Evolutionary conservation across 2,329 filamentous ascomycete genomes (phyloP).

Genomic region (Dactylellina parvicollis): DNA sequence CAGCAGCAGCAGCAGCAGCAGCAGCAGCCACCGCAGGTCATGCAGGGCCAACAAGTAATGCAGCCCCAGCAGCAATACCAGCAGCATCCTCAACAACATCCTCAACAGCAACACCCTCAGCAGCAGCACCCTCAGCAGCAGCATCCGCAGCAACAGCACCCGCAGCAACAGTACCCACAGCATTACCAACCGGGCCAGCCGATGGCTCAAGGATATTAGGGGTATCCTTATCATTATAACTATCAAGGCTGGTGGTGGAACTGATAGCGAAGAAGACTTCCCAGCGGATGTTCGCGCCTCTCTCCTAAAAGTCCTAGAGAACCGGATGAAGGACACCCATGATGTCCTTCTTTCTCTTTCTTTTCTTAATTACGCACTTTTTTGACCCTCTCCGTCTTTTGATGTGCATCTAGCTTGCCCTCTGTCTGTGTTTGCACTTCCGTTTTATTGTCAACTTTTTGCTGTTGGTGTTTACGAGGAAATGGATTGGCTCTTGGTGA

Average conservation of each 20-base stretch:
- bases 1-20: constrained; percentile 63
- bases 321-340: background rate
- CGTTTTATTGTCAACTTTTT: constrained; percentile 19
- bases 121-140: constrained; percentile 37
- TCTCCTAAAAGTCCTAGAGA: background rate
- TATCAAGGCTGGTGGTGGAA: constrained; percentile 48
- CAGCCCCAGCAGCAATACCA: constrained; percentile 41
- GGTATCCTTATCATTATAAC: constrained; percentile 58
- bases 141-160: constrained; percentile 54
- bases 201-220: constrained; percentile 51
- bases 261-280: constrained; percentile 3
- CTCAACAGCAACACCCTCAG: constrained; percentile 14
- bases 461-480: constrained; percentile 44
- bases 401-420: constrained; percentile 43
- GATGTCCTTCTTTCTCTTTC: background rate
- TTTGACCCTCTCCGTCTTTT: constrained; percentile 16
- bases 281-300: constrained; percentile 40
- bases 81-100: constrained; percentile 55
- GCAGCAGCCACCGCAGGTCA: constrained; percentile 61
- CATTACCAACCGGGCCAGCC: constrained; percentile 54
- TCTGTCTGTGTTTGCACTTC: constrained; percentile 25
- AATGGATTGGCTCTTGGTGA: constrained; percentile 35
- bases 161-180: constrained; percentile 33
- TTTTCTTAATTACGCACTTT: constrained; percentile 35
- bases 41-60: constrained; percentile 40